Percentiles rank a stretch among this genome's conserved stretches.
Evolutionary conservation across 306 rosid species (phyloP).

Genomic region (Malus domestica): DNA sequence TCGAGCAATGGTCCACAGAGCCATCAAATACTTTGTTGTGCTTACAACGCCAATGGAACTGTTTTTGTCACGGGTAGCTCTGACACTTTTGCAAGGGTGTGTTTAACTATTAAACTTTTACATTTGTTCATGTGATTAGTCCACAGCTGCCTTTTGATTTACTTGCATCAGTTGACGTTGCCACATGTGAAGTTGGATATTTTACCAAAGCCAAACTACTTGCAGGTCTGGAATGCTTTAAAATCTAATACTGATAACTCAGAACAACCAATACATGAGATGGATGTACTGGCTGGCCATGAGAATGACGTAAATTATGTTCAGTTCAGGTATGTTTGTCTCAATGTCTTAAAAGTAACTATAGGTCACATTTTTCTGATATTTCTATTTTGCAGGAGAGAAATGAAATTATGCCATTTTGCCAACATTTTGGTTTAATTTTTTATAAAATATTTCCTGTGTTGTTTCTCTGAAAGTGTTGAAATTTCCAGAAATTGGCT

Average conservation of each 20-base stretch:
- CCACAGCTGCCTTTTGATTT: slow-evolving; percentile 8
- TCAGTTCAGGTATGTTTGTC: slow-evolving; percentile 70
- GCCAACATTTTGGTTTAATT: not conserved
- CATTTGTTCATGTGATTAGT: slow-evolving; percentile 19
- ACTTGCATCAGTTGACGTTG: slow-evolving; percentile 14
- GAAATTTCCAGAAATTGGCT: not conserved
- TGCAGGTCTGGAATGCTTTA: slow-evolving; percentile 82
- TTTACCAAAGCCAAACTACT: slow-evolving; percentile 18
- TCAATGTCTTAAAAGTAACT: not conserved
- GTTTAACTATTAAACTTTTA: slow-evolving; percentile 12
- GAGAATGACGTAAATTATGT: slow-evolving; percentile 91
- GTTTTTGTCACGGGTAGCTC: slow-evolving; percentile 93
- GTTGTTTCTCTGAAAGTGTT: not conserved
- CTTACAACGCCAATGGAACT: slow-evolving; percentile 81
- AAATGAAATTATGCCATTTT: not conserved
- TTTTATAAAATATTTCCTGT: not conserved
- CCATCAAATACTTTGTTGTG: slow-evolving; percentile 81
- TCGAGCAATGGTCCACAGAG: slow-evolving; percentile 53
- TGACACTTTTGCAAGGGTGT: slow-evolving; percentile 83
- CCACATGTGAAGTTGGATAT: slow-evolving; percentile 21
- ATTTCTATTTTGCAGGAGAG: not conserved
- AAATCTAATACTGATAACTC: slow-evolving; percentile 49
- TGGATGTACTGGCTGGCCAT: slow-evolving; percentile 82
- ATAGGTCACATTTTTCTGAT: not conserved
- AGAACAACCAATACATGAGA: slow-evolving; percentile 63